Conservation (phyloP, 768 basidiomycete species). For the Suillus discolor region DNA sequence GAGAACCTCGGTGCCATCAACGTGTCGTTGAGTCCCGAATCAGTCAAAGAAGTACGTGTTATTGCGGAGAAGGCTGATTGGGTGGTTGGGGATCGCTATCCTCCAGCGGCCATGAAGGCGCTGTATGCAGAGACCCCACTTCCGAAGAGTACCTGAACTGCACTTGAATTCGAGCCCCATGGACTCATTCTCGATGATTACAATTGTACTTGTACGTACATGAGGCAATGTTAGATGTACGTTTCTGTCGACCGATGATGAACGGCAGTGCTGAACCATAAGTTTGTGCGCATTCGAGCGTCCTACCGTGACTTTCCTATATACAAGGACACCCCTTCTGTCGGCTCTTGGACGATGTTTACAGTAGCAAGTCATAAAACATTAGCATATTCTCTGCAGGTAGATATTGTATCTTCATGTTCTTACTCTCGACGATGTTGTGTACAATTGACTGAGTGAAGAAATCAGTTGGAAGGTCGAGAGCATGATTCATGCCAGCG, state of each 20-base stretch:
- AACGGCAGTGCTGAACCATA: neutral
- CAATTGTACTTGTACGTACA: neutral
- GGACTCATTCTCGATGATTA: neutral
- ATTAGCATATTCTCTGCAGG: too few relatives aligned
- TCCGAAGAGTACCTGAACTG: neutral
- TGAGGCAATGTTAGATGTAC: neutral
- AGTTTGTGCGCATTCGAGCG: neutral
- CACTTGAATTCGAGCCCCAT: neutral
- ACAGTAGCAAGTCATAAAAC: too few relatives aligned
- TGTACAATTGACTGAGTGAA: too few relatives aligned
- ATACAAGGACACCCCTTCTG: too few relatives aligned
- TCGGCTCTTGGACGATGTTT: too few relatives aligned
- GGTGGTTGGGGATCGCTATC: conserved; percentile 30
- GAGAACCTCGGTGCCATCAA: conserved; percentile 45
- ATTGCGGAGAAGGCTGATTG: conserved; percentile 35
- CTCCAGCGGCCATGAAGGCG: neutral
- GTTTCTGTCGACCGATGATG: neutral
- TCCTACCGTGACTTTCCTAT: too few relatives aligned
- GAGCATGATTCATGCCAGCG: too few relatives aligned
- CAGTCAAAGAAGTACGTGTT: conserved; percentile 38
- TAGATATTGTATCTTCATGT: too few relatives aligned
- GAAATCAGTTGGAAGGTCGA: too few relatives aligned
- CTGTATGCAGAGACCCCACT: conserved; percentile 26
- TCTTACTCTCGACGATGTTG: too few relatives aligned
- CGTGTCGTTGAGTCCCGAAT: conserved; percentile 38